Conservation (phyloP, 306 rosid species). For the Cotoneaster glaucophyllus region DNA sequence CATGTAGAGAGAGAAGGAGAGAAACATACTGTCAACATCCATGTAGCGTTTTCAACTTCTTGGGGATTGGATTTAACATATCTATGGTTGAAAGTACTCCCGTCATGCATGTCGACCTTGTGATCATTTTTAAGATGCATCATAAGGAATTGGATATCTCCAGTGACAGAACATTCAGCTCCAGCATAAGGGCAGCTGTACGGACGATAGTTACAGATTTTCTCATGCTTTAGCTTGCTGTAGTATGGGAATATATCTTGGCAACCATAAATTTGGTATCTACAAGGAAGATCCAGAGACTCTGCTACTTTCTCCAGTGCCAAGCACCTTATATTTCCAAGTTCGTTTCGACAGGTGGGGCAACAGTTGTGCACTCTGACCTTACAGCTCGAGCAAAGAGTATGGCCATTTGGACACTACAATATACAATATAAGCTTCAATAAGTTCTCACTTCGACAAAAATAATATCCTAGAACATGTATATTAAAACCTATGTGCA, state of each 20-base stretch:
- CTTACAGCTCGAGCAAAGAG: slow-evolving; percentile 54
- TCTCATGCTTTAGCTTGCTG: slow-evolving; percentile 54
- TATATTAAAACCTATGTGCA: background rate
- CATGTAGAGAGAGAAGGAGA: background rate
- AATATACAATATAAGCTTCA: slow-evolving; percentile 1
- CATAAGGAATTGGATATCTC: slow-evolving; percentile 44
- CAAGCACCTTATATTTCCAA: slow-evolving; percentile 54
- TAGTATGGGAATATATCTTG: slow-evolving; percentile 41
- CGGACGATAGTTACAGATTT: slow-evolving; percentile 38
- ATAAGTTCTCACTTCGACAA: background rate
- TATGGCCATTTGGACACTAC: slow-evolving; percentile 57
- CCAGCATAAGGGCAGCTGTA: slow-evolving; percentile 53
- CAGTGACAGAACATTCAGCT: slow-evolving; percentile 43
- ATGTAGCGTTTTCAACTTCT: slow-evolving; percentile 50
- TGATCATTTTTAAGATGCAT: slow-evolving; percentile 46
- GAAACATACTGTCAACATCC: slow-evolving; percentile 47
- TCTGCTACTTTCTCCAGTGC: slow-evolving; percentile 54
- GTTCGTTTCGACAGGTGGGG: slow-evolving; percentile 53
- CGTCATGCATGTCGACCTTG: slow-evolving; percentile 57
- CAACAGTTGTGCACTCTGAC: slow-evolving; percentile 43
- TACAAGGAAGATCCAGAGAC: slow-evolving; percentile 51
- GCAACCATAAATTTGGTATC: slow-evolving; percentile 39
- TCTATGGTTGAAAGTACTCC: slow-evolving; percentile 49
- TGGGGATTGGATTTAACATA: slow-evolving; percentile 52
- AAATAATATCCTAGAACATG: background rate